Evolutionary conservation across 2,329 filamentous ascomycete species (phyloP).

Genomic region (Dactylonectria estremocensis): DNA sequence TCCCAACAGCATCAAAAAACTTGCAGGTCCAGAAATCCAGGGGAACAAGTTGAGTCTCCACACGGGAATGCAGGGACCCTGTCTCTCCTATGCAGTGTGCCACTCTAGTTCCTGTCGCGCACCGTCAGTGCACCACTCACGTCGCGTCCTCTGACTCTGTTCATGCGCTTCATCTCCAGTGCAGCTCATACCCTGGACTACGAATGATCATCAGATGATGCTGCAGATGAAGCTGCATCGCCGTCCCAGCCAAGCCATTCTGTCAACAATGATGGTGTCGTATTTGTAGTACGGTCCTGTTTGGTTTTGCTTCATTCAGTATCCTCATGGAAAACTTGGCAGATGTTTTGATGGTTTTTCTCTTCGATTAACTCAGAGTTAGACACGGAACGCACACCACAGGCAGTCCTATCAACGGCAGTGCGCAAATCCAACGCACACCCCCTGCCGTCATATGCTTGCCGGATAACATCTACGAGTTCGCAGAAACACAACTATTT

Average conservation of each 20-base stretch:
- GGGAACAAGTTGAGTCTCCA: constrained; percentile 7
- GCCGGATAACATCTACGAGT: too few relatives aligned
- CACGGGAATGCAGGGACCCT: constrained; percentile 9
- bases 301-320: neutral
- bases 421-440: too few relatives aligned
- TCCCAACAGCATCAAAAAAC: too few relatives aligned
- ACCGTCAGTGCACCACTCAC: constrained; percentile 3
- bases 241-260: neutral
- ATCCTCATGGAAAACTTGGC: neutral
- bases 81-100: neutral
- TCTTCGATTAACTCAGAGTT: neutral
- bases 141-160: neutral
- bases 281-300: neutral
- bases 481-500: too few relatives aligned
- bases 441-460: too few relatives aligned
- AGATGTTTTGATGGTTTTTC: too few relatives aligned
- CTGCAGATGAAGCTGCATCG: neutral
- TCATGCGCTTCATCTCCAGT: constrained; percentile 7
- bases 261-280: neutral
- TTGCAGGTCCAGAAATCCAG: constrained; percentile 1
- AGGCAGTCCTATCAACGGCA: too few relatives aligned
- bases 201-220: neutral
- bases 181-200: neutral
- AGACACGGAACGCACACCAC: too few relatives aligned
- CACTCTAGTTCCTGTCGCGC: constrained; percentile 1